Evolutionary conservation across 2,329 filamentous ascomycete genomes (phyloP).

Genomic region (Botrytis byssoidea): DNA sequence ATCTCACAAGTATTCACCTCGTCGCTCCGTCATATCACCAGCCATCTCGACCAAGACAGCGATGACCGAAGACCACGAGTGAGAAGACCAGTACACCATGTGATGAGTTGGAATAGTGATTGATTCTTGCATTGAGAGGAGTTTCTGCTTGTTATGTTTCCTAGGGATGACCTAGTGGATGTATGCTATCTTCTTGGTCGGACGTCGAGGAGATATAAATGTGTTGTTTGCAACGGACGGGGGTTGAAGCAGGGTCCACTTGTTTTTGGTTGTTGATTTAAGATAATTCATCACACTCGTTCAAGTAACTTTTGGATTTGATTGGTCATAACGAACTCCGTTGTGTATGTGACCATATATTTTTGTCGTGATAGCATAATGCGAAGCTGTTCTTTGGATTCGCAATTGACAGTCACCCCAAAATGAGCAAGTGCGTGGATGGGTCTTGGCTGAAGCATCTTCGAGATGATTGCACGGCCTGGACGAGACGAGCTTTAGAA

Average conservation of each 20-base stretch:
- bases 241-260: not conserved
- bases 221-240: not conserved
- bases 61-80: not conserved
- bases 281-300: not conserved
- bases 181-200: not conserved
- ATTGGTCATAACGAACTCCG: not conserved
- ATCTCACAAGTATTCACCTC: not conserved
- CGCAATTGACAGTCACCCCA: not conserved
- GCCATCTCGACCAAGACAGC: constrained; percentile 14
- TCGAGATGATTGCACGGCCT: not conserved
- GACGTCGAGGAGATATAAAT: not conserved
- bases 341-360: not conserved
- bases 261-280: not conserved
- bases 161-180: not conserved
- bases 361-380: not conserved
- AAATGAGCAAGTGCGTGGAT: not conserved
- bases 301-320: not conserved
- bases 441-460: not conserved
- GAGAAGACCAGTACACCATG: not conserved
- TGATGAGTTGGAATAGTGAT: constrained; percentile 3
- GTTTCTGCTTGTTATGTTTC: not conserved
- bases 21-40: not conserved
- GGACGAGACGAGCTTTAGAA: not conserved
- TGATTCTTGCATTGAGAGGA: not conserved
- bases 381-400: not conserved